Conservation (phyloP, 805 yeast genomes). For the Kluyveromyces aestuarii region DNA sequence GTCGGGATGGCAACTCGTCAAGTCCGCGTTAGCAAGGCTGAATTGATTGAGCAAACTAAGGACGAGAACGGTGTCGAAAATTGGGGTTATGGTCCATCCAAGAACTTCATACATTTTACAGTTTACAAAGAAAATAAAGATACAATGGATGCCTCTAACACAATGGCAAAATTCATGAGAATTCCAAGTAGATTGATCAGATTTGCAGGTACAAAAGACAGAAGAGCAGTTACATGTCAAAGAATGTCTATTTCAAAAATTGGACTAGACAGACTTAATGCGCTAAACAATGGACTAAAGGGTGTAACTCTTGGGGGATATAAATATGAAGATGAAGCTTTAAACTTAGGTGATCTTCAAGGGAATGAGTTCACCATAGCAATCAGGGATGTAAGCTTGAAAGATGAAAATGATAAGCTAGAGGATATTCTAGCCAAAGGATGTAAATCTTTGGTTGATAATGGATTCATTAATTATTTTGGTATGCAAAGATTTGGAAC, state of each 20-base stretch:
- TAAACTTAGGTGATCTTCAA: constrained; percentile 70
- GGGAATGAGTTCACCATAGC: constrained; percentile 90
- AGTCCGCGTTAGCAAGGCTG: constrained; percentile 32
- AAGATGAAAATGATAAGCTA: constrained; percentile 26
- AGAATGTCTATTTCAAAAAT: constrained; percentile 59
- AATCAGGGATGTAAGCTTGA: constrained; percentile 56
- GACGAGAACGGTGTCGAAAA: constrained; percentile 46
- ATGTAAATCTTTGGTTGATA: constrained; percentile 45
- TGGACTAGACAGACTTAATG: constrained; percentile 63
- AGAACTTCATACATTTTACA: constrained; percentile 63
- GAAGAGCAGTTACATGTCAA: constrained; percentile 94
- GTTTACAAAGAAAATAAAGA: constrained; percentile 92
- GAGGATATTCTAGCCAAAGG: constrained; percentile 42
- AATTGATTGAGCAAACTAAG: constrained; percentile 28
- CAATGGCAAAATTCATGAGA: constrained; percentile 63
- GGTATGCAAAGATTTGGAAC: constrained; percentile 99
- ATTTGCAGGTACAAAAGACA: constrained; percentile 93
- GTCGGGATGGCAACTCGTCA: constrained; percentile 45
- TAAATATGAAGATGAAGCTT: constrained; percentile 48
- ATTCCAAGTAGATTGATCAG: constrained; percentile 62
- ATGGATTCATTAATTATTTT: constrained; percentile 87
- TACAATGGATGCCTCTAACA: constrained; percentile 87
- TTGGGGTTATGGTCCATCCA: constrained; percentile 66
- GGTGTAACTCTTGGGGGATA: constrained; percentile 80
- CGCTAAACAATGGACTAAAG: constrained; percentile 64